Conservation (phyloP, 2,329 filamentous ascomycete species). For the Hypoxylon sp. region DNA sequence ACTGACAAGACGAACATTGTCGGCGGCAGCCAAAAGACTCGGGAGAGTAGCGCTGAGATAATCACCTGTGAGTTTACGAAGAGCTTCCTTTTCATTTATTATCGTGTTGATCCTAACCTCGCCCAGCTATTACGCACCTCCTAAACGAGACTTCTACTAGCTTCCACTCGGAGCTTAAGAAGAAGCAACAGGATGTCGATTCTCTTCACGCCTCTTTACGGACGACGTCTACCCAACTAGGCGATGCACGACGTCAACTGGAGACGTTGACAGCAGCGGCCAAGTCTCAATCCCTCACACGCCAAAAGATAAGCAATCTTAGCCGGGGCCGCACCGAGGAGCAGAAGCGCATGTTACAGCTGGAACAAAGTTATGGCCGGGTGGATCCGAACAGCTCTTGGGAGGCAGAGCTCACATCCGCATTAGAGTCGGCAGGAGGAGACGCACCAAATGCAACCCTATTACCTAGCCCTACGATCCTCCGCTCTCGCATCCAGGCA, state of each 20-base stretch:
- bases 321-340: conserved; percentile 80
- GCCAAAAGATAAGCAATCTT: conserved; percentile 84
- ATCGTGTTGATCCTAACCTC: conserved; percentile 51
- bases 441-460: conserved; percentile 58
- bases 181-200: conserved; percentile 88
- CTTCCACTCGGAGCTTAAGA: conserved; percentile 84
- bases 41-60: conserved; percentile 83
- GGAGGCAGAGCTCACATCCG: conserved; percentile 68
- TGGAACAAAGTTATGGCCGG: conserved; percentile 62
- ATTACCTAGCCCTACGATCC: conserved; percentile 71
- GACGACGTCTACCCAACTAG: conserved; percentile 82
- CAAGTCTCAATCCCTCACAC: conserved; percentile 74
- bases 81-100: background rate
- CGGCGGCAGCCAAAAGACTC: conserved; percentile 69
- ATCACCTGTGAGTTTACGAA: conserved; percentile 75
- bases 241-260: conserved; percentile 80
- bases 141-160: conserved; percentile 83
- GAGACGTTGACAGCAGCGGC: conserved; percentile 78
- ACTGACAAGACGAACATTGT: conserved; percentile 62
- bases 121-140: conserved; percentile 82
- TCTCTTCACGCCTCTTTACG: conserved; percentile 85
- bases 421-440: conserved; percentile 48
- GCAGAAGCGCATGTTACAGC: conserved; percentile 65
- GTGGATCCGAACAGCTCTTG: conserved; percentile 65
- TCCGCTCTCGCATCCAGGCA: conserved; percentile 78